Evolutionary conservation across 345 rosid species (phyloP), one percentile per base, ranked within the genome.

Genomic region (Mercurialis annua): DNA sequence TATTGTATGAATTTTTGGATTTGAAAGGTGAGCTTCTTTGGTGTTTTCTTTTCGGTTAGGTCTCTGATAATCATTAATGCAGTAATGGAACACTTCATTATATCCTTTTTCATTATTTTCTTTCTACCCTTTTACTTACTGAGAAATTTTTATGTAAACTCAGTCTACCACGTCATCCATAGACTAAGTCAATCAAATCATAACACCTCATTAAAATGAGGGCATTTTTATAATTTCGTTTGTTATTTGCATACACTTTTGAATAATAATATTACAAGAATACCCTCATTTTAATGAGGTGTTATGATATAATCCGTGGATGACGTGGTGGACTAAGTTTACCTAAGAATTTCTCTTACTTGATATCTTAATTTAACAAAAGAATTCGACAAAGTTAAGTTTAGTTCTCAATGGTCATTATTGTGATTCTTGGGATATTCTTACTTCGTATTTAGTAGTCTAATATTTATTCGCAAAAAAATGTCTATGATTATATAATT

Each of bases 391-490:
- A 38, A 31, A 21, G 14, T 59, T 29, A 59, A 59, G 63, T 36
- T 20, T 20, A 59, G 30, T 36, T 30, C 11, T 12, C 21, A 23
- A 47, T 23, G 2, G 59, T 38, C 3, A 21, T 59, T 59, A 59
- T 36, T 42, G 23, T n/a, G 63, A 59, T 36, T 38, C 63, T 59
- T 21, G 27, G 63, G 18, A 59, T 20, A 59, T 59, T 38, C 63
- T 59, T 59, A 29, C 17, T 36, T 36, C 21, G 11, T 59, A 15
- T 1, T 59, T 23, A 5, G 64, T 60, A 20, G 49, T 12, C 49
- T 38, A 36, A 36, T 60, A 20, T 21, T 40, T 40, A 40, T 5
- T 40, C 11, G 42, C 20, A 40, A 60, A 60, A 10, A 9, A 40
- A 10, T 34, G 3, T 15, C 10, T 3, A 54, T 26, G 0, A 55